A percentile compares a stretch with the other conserved stretches of the same genome.
These are phyloP conservation scores for Syzygium grande DNA, from an alignment of 345 rosid species.

Conservation along the genomic window DNA sequence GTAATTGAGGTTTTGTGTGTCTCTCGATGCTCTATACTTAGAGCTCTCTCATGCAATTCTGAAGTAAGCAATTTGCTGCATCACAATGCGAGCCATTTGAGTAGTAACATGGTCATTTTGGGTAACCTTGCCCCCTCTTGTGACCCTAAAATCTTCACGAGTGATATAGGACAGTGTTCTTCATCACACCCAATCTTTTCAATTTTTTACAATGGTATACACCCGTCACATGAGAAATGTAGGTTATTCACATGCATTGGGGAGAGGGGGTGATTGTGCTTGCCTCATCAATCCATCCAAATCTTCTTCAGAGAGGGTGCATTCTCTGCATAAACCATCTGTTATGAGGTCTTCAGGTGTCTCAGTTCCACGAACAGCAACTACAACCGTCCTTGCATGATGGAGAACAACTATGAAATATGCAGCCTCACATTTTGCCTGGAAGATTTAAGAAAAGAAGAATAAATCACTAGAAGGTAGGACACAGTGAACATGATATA, in stretches of 20 bases:
- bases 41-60: background rate
- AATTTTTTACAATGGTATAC: background rate
- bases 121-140: background rate
- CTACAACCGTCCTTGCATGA: constrained; percentile 55
- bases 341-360: constrained; percentile 94
- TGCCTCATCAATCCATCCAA: constrained; percentile 72
- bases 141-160: background rate
- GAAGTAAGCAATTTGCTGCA: background rate
- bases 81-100: background rate
- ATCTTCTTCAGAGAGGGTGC: constrained; percentile 53
- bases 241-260: background rate
- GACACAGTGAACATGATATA: background rate
- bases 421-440: constrained; percentile 83
- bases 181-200: background rate
- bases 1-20: background rate
- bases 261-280: constrained; percentile 12
- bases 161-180: background rate
- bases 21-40: background rate
- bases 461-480: background rate
- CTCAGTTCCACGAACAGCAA: constrained; percentile 92
- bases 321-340: constrained; percentile 78
- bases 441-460: constrained; percentile 6
- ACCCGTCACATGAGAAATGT: background rate
- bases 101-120: background rate
- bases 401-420: constrained; percentile 83